Conservation (phyloP, 306 rosid species). For the Sechiopsis laciniata region DNA sequence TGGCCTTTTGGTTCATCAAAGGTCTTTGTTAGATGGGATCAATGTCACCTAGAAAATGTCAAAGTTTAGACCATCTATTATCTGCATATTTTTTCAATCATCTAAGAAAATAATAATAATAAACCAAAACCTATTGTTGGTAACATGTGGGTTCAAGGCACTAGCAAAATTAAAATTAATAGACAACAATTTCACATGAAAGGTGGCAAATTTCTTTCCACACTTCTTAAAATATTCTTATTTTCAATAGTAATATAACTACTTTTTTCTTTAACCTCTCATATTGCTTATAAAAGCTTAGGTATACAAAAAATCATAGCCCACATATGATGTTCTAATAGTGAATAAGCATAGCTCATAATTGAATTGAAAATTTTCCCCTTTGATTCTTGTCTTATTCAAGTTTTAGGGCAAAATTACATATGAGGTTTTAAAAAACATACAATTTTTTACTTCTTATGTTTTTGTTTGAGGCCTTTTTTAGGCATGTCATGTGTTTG, state of each 20-base stretch:
- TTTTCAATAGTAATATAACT: neutral
- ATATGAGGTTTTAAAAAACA: neutral
- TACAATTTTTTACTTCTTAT: neutral
- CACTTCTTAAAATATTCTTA: slow-evolving; percentile 7
- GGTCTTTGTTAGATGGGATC: neutral
- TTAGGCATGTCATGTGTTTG: neutral
- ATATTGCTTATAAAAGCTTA: slow-evolving; percentile 19
- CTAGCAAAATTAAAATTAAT: neutral
- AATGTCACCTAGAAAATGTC: neutral
- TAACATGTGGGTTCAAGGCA: slow-evolving; percentile 16
- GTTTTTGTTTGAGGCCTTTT: neutral
- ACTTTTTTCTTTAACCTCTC: slow-evolving; percentile 20
- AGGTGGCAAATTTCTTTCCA: slow-evolving; percentile 19
- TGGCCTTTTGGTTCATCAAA: slow-evolving; percentile 14
- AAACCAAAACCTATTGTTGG: neutral
- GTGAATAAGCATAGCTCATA: neutral
- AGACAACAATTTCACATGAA: slow-evolving; percentile 16
- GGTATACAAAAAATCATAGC: slow-evolving; percentile 2
- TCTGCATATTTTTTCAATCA: neutral
- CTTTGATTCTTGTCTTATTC: neutral
- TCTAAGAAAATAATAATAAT: neutral
- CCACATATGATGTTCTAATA: slow-evolving; percentile 20
- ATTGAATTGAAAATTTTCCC: neutral
- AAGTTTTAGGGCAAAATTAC: neutral
- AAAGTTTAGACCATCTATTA: neutral